Conservation (phyloP, 257 asterid species). For the Cynanchum wilfordii region DNA sequence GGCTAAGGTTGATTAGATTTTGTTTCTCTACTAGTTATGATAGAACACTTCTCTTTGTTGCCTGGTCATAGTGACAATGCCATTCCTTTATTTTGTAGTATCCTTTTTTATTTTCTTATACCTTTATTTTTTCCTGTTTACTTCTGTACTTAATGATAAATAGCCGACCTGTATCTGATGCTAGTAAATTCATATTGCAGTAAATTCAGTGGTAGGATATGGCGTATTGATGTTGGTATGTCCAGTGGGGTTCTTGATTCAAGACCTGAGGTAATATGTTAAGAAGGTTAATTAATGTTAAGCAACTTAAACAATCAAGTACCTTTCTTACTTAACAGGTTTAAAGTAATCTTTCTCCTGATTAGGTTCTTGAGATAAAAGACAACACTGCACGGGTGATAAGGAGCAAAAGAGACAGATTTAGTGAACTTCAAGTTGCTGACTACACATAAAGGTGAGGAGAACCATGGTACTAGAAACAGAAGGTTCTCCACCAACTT, state of each 20-base stretch:
- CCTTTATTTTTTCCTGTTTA: neutral
- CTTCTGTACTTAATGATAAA: neutral
- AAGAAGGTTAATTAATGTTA: neutral
- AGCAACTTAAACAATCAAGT: neutral
- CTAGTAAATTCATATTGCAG: constrained; percentile 37
- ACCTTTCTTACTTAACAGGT: neutral
- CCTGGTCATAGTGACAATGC: neutral
- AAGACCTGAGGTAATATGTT: constrained; percentile 68
- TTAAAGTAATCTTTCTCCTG: constrained; percentile 1
- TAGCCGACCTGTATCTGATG: neutral
- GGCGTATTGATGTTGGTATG: constrained; percentile 98
- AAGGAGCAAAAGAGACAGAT: constrained; percentile 50
- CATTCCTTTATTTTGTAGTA: neutral
- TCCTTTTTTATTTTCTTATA: neutral
- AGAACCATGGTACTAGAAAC: constrained; percentile 14
- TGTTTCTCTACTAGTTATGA: neutral
- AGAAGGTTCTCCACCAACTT: neutral
- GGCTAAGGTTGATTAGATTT: neutral
- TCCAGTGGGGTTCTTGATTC: constrained; percentile 96
- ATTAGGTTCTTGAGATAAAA: constrained; percentile 77
- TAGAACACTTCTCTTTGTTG: neutral
- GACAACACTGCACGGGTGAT: constrained; percentile 69
- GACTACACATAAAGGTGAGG: constrained; percentile 42
- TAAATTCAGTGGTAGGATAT: constrained; percentile 61
- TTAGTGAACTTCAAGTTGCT: constrained; percentile 54